phyloP scores from a whole-genome alignment of 2,329 filamentous ascomycete species.

The Cadophora sp. region DNA sequence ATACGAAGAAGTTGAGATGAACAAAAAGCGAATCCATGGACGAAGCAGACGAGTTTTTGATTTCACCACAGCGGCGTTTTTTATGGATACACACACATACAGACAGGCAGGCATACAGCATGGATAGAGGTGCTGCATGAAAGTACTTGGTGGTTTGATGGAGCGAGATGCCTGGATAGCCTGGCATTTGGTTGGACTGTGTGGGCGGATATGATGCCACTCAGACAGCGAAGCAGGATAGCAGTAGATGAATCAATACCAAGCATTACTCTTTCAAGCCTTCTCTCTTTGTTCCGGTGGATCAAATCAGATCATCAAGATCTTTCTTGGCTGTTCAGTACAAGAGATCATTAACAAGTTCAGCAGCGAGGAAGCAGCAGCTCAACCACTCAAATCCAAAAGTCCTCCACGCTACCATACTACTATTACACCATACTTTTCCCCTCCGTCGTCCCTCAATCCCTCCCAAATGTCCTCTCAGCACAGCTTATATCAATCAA shows the following conservation, averaged over 20 bases:
- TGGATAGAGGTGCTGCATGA: slow-evolving; percentile 83
- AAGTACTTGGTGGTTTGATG: slow-evolving; percentile 91
- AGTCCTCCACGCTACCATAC: too few species aligned
- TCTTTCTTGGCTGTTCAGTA: too few species aligned
- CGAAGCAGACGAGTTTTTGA: background rate
- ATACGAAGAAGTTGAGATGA: background rate
- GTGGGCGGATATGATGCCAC: too few species aligned
- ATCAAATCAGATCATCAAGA: too few species aligned
- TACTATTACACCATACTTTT: too few species aligned
- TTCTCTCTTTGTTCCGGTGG: background rate
- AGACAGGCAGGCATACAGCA: background rate
- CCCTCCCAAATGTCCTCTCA: too few species aligned
- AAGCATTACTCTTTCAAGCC: background rate
- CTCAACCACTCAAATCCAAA: too few species aligned
- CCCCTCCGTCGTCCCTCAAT: too few species aligned
- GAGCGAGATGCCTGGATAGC: slow-evolving; percentile 75
- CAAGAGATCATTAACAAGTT: too few species aligned
- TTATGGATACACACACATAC: background rate
- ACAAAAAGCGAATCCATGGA: background rate
- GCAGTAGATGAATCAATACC: background rate
- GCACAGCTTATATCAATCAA: too few species aligned
- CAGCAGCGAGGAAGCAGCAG: too few species aligned
- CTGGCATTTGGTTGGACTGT: background rate
- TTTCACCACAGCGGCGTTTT: background rate
- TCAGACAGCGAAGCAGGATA: too few species aligned